These are phyloP conservation scores for Mycena olivaceomarginata DNA, from an alignment of 768 basidiomycete species.

Conservation along the genomic window DNA sequence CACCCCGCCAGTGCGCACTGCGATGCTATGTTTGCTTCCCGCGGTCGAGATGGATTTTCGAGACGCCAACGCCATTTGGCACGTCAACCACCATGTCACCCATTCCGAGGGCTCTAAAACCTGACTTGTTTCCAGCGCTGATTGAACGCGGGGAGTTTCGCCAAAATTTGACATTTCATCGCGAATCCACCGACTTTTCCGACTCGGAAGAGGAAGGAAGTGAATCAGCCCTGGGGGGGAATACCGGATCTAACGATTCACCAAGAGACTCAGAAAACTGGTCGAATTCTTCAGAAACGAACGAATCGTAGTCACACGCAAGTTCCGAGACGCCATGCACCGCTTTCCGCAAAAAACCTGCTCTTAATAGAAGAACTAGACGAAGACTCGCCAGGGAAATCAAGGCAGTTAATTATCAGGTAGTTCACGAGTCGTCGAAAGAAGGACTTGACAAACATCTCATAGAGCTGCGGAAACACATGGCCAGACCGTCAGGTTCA, in stretches of 20 bases:
- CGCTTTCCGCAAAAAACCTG: background rate
- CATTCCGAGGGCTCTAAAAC: too few species aligned
- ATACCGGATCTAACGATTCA: background rate
- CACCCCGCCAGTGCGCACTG: too few species aligned
- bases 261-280: background rate
- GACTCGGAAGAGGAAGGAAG: background rate
- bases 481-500: slow-evolving; percentile 4
- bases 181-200: background rate
- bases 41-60: too few species aligned
- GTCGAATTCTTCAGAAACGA: background rate
- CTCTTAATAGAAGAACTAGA: background rate
- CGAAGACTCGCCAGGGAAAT: background rate
- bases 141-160: too few species aligned
- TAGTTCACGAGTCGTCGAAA: background rate
- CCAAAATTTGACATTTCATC: too few species aligned
- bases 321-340: background rate
- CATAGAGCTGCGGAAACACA: slow-evolving; percentile 3
- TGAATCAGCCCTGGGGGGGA: background rate
- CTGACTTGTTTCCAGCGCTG: too few species aligned
- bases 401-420: background rate
- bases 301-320: background rate
- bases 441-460: background rate
- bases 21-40: too few species aligned
- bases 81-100: too few species aligned
- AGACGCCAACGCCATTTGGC: too few species aligned